phyloP scores from a whole-genome alignment of 805 yeast species.

The Candida koratica region DNA sequence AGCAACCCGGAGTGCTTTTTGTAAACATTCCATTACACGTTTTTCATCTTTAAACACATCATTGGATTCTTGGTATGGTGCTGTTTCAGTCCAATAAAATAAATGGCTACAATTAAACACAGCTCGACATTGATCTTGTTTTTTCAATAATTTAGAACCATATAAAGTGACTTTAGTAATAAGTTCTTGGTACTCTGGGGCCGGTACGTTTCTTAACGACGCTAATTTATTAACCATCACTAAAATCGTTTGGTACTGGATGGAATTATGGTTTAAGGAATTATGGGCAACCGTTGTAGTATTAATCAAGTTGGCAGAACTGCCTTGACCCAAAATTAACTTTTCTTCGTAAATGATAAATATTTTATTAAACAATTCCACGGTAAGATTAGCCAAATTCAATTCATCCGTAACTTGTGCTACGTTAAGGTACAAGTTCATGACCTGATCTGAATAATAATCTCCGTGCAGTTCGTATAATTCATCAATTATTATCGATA shows the following conservation, averaged over 20 bases:
- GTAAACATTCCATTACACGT: constrained; percentile 86
- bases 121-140: constrained; percentile 92
- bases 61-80: constrained; percentile 17
- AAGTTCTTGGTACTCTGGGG: constrained; percentile 73
- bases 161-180: constrained; percentile 83
- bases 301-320: constrained; percentile 2
- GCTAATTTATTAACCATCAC: constrained; percentile 45
- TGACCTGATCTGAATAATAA: constrained; percentile 28
- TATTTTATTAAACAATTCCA: constrained; percentile 86
- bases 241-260: constrained; percentile 48
- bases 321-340: constrained; percentile 24
- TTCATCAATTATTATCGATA: constrained; percentile 68
- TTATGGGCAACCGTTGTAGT: constrained; percentile 27
- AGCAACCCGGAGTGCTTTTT: constrained; percentile 82
- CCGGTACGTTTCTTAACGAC: constrained; percentile 41
- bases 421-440: constrained; percentile 56
- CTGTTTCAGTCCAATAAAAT: constrained; percentile 83
- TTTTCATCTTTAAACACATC: constrained; percentile 46
- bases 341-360: constrained; percentile 77
- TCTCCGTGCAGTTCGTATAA: constrained; percentile 43
- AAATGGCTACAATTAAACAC: constrained; percentile 84
- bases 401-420: constrained; percentile 81
- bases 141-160: constrained; percentile 82
- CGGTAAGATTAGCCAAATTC: constrained; percentile 64
- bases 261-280: constrained; percentile 42